Conservation (phyloP, 2,329 filamentous ascomycete genomes). For the Metarhizium album region DNA sequence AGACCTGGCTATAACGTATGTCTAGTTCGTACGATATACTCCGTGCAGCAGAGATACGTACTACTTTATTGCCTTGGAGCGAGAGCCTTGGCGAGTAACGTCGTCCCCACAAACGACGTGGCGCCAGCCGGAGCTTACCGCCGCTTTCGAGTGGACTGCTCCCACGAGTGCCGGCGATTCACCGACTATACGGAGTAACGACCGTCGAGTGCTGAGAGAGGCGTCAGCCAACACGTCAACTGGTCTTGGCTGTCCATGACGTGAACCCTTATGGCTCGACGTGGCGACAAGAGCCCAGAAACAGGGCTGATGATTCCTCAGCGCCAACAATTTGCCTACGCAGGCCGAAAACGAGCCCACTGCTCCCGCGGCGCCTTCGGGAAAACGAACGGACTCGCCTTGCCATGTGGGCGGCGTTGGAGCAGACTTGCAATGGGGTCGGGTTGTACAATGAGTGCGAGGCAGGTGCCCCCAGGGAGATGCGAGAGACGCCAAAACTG, state of each 20-base stretch:
- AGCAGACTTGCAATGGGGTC: not conserved
- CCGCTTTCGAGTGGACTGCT: conserved; percentile 2
- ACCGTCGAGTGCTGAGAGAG: not conserved
- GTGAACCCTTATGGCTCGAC: not conserved
- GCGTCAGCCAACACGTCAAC: not conserved
- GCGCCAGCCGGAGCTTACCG: conserved; percentile 8
- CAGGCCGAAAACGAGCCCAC: not conserved
- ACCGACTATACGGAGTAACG: not conserved
- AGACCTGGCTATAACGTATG: no score
- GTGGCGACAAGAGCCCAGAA: not conserved
- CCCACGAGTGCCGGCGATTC: not conserved
- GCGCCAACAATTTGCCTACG: not conserved
- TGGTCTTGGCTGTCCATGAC: not conserved
- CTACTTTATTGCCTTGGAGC: no score
- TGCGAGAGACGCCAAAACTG: no score
- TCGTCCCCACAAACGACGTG: conserved; percentile 5
- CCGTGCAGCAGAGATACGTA: no score
- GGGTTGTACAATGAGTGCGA: not conserved
- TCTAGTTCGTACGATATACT: no score
- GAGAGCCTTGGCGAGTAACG: not conserved
- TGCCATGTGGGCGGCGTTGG: not conserved
- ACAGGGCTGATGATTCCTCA: not conserved
- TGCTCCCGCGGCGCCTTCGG: not conserved
- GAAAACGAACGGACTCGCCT: not conserved
- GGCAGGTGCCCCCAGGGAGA: no score